Percentiles rank a stretch among this genome's conserved stretches.
These are phyloP conservation scores for Colletotrichum musicola DNA, from an alignment of 2,329 filamentous ascomycete genomes.

Conservation along the genomic window DNA sequence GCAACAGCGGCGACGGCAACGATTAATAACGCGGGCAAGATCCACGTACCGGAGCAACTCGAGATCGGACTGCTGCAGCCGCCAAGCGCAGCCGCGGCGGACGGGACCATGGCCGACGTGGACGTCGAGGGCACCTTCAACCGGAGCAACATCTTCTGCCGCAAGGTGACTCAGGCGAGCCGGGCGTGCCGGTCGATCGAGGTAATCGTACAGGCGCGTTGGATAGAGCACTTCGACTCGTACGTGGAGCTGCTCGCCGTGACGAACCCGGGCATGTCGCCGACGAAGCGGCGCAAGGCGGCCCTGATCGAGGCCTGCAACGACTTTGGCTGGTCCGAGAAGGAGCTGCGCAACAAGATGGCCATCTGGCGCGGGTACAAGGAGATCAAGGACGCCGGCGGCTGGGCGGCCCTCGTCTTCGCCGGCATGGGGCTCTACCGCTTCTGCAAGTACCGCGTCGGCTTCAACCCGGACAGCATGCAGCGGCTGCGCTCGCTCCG, in stretches of 20 bases:
- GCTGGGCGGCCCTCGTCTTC: conserved; percentile 68
- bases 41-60: conserved; percentile 34
- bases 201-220: conserved; percentile 69
- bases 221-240: conserved; percentile 67
- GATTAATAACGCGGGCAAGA: conserved; percentile 38
- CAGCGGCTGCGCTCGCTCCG: conserved; percentile 57
- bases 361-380: conserved; percentile 69
- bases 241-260: conserved; percentile 57
- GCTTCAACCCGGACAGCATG: conserved; percentile 64
- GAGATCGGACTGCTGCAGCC: conserved; percentile 34
- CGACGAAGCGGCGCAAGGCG: conserved; percentile 63
- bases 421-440: conserved; percentile 70
- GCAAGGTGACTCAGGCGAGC: conserved; percentile 55
- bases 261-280: conserved; percentile 54
- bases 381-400: conserved; percentile 68
- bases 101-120: conserved; percentile 25
- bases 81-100: conserved; percentile 17
- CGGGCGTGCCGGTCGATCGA: conserved; percentile 68
- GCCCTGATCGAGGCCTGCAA: conserved; percentile 66
- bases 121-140: conserved; percentile 44
- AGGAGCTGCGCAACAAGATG: conserved; percentile 65
- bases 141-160: conserved; percentile 48
- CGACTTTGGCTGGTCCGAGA: conserved; percentile 68
- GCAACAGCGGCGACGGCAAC: conserved; percentile 39
- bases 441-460: conserved; percentile 70